Base-by-base conservation (phyloP, 768 basidiomycete genomes). In the Russula brevipes region DNA sequence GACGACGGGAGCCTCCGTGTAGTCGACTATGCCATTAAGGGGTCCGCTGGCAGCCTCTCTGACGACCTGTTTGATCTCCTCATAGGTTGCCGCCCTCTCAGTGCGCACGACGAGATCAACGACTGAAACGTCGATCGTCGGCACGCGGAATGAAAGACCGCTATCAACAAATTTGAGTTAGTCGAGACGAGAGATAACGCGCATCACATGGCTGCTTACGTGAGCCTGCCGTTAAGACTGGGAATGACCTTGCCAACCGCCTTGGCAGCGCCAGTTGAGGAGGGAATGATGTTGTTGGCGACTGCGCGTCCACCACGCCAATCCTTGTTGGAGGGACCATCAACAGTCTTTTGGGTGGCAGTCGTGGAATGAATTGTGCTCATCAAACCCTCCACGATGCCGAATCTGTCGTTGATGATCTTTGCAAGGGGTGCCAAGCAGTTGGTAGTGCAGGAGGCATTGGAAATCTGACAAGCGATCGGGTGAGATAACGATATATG, bases 361-460 rank as follows among this genome's bases (percentile, higher is more conserved):
- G 94, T 97, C 70, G 94, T 94, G 47, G 95, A 87, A 76, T 98
- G 95, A 70, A 99, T 91, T 71, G 96, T 98, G 79, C 90, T 95
- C 97, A 98, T 98, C 75, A 99, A 83, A 73, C 90, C 96, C 80
- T 99, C 96, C 65, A 90, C 82, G 72, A 99, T 95, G 71, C 89
- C 91, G 72, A 91, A 98, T 66, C 92, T 94, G 85, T 98, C 97
- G 78, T 99, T 71, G 81, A 99, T 82, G 76, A 98, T 88, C 83
- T 99, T 99, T 76, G 95, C 96, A 65, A 99, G 85, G 66, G 96
- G 94, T n/a, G 96, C 96, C 63, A 99, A 85, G 79, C 96, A 99
- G 87, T 99, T 99, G 76, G 96, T 99, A 51, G 96, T 98, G 86
- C 96, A 98, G 24, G 95, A 98, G 36, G 96, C 96, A 78, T 99